Percentiles rank a stretch among this genome's conserved stretches.
Conservation (phyloP, 768 basidiomycete genomes). For the Trametes punicea region DNA sequence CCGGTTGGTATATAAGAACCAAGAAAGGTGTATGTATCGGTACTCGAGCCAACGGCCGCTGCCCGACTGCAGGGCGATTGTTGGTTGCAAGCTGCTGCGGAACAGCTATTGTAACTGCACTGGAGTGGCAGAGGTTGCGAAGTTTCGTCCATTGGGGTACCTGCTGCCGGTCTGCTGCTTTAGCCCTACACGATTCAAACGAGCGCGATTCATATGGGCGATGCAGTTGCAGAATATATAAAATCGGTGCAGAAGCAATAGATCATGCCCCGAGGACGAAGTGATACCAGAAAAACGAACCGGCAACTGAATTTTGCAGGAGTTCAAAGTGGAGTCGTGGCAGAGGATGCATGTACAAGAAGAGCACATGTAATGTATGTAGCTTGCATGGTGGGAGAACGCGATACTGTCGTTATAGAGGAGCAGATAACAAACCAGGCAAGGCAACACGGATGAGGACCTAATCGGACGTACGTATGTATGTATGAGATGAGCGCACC, state of each 20-base stretch:
- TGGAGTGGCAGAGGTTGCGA: too few species aligned
- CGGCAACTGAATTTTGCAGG: background rate
- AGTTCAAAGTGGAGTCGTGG: background rate
- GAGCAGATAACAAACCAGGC: background rate
- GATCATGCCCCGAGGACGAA: too few species aligned
- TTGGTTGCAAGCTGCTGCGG: too few species aligned
- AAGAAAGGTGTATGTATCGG: conserved; percentile 30
- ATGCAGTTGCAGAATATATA: too few species aligned
- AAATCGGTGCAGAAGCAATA: too few species aligned
- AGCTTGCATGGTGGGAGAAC: conserved; percentile 9
- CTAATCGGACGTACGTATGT: conserved; percentile 1
- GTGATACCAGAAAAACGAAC: background rate
- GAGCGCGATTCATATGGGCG: background rate
- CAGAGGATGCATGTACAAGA: background rate
- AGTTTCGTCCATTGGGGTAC: too few species aligned
- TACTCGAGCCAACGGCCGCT: conserved; percentile 29
- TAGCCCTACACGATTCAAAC: too few species aligned
- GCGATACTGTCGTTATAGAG: conserved; percentile 7
- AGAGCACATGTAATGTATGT: conserved; percentile 15
- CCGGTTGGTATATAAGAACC: conserved; percentile 30
- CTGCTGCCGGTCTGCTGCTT: too few species aligned
- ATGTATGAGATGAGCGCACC: background rate
- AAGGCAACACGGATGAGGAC: background rate
- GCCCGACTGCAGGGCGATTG: conserved; percentile 26
- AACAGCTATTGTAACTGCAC: too few species aligned